A percentile compares a stretch with the other conserved stretches of the same genome.
These are phyloP conservation scores for Thermomyces lanuginosus DNA, from an alignment of 2,329 filamentous ascomycete species.

Conservation along the genomic window DNA sequence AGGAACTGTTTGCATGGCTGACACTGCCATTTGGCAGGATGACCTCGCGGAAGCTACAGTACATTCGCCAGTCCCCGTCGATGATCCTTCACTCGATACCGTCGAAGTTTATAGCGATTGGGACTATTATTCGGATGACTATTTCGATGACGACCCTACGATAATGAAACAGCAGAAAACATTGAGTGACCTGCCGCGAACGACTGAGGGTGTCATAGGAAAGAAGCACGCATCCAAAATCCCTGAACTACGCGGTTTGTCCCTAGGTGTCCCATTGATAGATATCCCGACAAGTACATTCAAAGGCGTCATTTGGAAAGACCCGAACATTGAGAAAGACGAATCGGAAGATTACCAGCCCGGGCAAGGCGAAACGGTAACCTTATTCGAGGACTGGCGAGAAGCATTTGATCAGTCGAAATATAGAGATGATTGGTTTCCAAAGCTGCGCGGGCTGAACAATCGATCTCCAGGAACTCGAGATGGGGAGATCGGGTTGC, in stretches of 20 bases:
- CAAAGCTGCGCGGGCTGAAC: background rate
- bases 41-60: conserved; percentile 27
- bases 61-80: conserved; percentile 24
- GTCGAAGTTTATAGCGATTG: conserved; percentile 29
- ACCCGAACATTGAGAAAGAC: conserved; percentile 11
- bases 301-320: conserved; percentile 27
- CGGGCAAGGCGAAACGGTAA: conserved; percentile 26
- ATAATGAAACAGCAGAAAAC: conserved; percentile 10
- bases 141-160: conserved; percentile 28
- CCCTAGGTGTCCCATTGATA: conserved; percentile 4
- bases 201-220: too few species aligned
- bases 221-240: conserved; percentile 6
- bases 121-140: conserved; percentile 31
- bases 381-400: conserved; percentile 31
- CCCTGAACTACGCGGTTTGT: too few species aligned
- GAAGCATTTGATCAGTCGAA: conserved; percentile 26
- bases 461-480: background rate
- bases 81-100: conserved; percentile 24
- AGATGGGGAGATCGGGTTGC: background rate
- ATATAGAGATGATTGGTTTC: conserved; percentile 13
- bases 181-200: too few species aligned
- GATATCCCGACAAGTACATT: conserved; percentile 12
- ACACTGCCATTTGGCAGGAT: conserved; percentile 14
- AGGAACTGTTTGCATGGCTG: background rate
- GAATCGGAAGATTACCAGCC: conserved; percentile 19